phyloP scores from a whole-genome alignment of 805 yeast species.

The Ogataea saltuana region DNA sequence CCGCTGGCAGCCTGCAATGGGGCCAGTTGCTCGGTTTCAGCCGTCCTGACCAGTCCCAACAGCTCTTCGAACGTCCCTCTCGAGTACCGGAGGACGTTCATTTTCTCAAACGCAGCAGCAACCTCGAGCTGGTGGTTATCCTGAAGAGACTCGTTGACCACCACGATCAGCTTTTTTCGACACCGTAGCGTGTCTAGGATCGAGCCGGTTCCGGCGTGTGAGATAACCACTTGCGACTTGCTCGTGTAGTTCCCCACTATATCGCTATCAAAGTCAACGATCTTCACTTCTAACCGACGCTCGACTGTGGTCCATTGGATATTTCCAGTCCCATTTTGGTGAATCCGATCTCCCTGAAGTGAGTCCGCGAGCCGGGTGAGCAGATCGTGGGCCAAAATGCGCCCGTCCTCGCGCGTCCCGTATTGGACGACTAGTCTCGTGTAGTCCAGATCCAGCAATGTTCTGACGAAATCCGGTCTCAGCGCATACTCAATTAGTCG shows the following conservation, averaged over 20 bases:
- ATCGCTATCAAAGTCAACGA: constrained; percentile 48
- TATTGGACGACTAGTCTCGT: constrained; percentile 55
- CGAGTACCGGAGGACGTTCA: constrained; percentile 33
- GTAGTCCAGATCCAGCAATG: constrained; percentile 41
- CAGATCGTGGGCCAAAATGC: constrained; percentile 10
- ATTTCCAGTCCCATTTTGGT: background rate
- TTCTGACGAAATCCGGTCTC: constrained; percentile 34
- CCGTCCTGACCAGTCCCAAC: constrained; percentile 16
- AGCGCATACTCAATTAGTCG: constrained; percentile 51
- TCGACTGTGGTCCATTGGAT: constrained; percentile 1
- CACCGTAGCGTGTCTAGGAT: constrained; percentile 72
- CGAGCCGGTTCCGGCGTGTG: constrained; percentile 94
- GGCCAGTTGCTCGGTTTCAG: constrained; percentile 16
- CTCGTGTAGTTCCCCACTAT: constrained; percentile 43
- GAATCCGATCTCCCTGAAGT: background rate
- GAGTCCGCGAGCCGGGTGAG: constrained; percentile 5
- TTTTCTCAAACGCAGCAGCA: constrained; percentile 52
- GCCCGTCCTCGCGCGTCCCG: constrained; percentile 40
- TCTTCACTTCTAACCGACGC: constrained; percentile 36
- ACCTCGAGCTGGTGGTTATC: constrained; percentile 85
- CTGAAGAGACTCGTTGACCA: constrained; percentile 72
- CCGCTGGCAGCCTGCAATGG: constrained; percentile 29
- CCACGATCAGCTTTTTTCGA: constrained; percentile 61
- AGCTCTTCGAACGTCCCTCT: constrained; percentile 20
- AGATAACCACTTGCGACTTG: constrained; percentile 60